A percentile compares a stretch with the other conserved stretches of the same genome.
Evolutionary conservation across 768 basidiomycete species (phyloP).

Genomic region (Leccinum boreale): DNA sequence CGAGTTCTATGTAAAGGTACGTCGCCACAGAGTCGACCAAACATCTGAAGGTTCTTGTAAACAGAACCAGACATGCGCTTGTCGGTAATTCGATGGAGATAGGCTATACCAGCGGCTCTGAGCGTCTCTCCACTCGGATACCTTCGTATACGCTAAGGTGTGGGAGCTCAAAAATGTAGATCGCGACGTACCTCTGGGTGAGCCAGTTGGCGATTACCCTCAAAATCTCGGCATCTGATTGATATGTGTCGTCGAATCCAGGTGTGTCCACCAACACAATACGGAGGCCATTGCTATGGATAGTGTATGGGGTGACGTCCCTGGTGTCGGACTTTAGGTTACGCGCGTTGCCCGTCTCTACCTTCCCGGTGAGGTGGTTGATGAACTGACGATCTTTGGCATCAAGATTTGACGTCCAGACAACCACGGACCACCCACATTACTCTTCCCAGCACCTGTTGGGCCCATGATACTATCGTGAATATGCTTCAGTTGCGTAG

Average conservation of each 20-base stretch:
- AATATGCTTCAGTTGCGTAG: not conserved
- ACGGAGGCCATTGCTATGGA: not conserved
- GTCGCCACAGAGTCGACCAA: slow-evolving; percentile 35
- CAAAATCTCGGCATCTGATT: slow-evolving; percentile 10
- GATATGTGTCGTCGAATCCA: slow-evolving; percentile 20
- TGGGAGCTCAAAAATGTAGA: not conserved
- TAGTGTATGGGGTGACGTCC: slow-evolving; percentile 1
- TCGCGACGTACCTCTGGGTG: slow-evolving; percentile 10
- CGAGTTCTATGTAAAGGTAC: slow-evolving; percentile 26
- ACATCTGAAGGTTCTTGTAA: slow-evolving; percentile 31
- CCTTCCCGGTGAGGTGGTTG: slow-evolving; percentile 7
- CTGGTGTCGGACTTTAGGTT: slow-evolving; percentile 13
- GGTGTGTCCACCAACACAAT: slow-evolving; percentile 22
- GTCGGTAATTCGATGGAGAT: slow-evolving; percentile 35
- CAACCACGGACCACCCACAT: slow-evolving; percentile 8
- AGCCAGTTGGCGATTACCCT: slow-evolving; percentile 16
- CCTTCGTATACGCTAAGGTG: not conserved
- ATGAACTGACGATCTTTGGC: slow-evolving; percentile 7
- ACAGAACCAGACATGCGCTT: slow-evolving; percentile 32
- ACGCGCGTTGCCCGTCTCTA: not conserved
- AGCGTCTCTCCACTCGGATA: not conserved
- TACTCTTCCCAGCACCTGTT: slow-evolving; percentile 25
- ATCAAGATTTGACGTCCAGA: not conserved
- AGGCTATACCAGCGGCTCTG: slow-evolving; percentile 31
- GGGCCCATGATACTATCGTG: slow-evolving; percentile 20